phyloP scores from a whole-genome alignment of 768 basidiomycete genomes.

The Pisolithus marmoratus region DNA sequence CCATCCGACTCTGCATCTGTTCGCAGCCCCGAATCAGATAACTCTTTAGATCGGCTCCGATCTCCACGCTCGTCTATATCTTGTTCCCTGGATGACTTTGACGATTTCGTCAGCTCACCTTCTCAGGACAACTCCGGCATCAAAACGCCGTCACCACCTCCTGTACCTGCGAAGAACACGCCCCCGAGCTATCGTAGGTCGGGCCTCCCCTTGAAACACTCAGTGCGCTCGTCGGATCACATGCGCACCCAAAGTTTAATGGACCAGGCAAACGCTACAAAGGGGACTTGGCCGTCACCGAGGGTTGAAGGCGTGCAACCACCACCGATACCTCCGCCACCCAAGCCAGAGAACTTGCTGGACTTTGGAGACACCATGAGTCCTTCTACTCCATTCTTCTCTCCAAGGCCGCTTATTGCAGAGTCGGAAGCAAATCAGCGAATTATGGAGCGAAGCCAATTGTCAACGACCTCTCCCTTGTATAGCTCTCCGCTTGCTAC shows the following conservation, averaged over 20 bases:
- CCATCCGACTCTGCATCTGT: constrained; percentile 19
- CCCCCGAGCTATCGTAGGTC: constrained; percentile 13
- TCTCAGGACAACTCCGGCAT: constrained; percentile 13
- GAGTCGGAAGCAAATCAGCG: background rate
- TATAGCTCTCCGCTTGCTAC: constrained; percentile 4
- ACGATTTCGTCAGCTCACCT: constrained; percentile 39
- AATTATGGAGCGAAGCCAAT: too few species aligned
- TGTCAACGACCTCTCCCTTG: background rate
- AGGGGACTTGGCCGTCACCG: constrained; percentile 35
- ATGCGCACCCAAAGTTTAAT: constrained; percentile 54
- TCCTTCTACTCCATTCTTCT: background rate
- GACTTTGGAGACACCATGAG: background rate
- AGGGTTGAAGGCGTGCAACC: constrained; percentile 19
- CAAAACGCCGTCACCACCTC: constrained; percentile 44
- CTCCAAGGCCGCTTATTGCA: background rate
- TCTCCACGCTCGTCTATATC: constrained; percentile 18
- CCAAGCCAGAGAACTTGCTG: background rate
- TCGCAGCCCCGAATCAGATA: constrained; percentile 18
- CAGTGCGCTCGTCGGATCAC: constrained; percentile 40
- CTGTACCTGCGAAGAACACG: constrained; percentile 31
- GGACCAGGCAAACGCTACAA: constrained; percentile 47
- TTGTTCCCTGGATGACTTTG: constrained; percentile 40
- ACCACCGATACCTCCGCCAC: constrained; percentile 23
- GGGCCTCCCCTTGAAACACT: constrained; percentile 6
- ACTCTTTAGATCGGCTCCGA: constrained; percentile 14